Evolutionary conservation across 148 eudicot species (phyloP).

Genomic region (Fagopyrum homotropicum): DNA sequence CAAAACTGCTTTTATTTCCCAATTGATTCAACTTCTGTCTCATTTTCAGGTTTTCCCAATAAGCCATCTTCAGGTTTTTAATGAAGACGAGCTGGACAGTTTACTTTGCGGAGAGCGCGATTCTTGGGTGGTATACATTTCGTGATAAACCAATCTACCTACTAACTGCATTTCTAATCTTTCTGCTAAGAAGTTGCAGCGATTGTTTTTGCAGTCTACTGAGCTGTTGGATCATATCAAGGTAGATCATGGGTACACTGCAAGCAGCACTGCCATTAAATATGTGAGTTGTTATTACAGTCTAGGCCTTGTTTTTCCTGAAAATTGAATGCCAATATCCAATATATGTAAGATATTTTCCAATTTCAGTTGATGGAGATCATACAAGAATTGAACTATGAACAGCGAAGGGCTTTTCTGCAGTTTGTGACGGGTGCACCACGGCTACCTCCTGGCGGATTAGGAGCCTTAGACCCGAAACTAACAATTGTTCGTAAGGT

Average conservation of each 20-base stretch:
- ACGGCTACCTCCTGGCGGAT: conserved; percentile 91
- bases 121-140: conserved; percentile 51
- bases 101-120: conserved; percentile 83
- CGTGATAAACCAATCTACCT: not conserved
- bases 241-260: conserved; percentile 14
- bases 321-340: not conserved
- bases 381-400: conserved; percentile 87
- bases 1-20: not conserved
- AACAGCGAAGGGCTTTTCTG: conserved; percentile 92
- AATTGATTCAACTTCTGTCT: not conserved
- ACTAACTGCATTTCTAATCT: not conserved
- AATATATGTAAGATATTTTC: not conserved
- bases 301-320: not conserved
- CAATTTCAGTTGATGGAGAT: conserved; percentile 68
- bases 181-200: not conserved
- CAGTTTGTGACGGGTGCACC: conserved; percentile 98
- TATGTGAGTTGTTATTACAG: not conserved
- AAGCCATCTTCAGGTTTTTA: conserved; percentile 60
- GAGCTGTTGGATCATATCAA: conserved; percentile 12
- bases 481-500: conserved; percentile 98
- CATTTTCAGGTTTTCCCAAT: conserved; percentile 63
- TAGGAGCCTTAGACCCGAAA: conserved; percentile 82
- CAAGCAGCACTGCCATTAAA: conserved; percentile 10
- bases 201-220: not conserved
- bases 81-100: conserved; percentile 77